phyloP scores from a whole-genome alignment of 2,329 filamentous ascomycete species.

The Herpotrichia juniperi region DNA sequence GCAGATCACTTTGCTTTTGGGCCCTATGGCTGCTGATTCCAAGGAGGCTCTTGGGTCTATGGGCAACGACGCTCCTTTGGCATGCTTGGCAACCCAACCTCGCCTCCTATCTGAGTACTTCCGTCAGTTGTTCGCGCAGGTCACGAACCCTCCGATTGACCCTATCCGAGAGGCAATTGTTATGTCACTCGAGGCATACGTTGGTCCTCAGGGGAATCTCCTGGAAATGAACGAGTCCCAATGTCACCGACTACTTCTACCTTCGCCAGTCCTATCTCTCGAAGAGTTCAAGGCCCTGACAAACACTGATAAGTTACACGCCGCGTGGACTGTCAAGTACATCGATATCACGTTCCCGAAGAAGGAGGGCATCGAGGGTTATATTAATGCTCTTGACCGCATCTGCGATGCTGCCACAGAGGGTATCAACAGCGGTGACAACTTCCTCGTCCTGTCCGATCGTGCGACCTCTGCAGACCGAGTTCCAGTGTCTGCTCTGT shows the following conservation, averaged over 20 bases:
- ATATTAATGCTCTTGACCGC: constrained; percentile 82
- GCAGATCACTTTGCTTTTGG: constrained; percentile 89
- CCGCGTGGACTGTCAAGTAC: constrained; percentile 83
- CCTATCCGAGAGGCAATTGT: constrained; percentile 97
- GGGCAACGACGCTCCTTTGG: constrained; percentile 94
- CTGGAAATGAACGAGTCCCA: constrained; percentile 92
- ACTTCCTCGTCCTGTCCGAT: constrained; percentile 88
- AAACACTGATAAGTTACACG: constrained; percentile 74
- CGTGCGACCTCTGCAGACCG: constrained; percentile 82
- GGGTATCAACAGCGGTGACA: constrained; percentile 82
- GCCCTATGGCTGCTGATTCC: constrained; percentile 95
- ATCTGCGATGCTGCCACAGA: constrained; percentile 87
- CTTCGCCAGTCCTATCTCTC: constrained; percentile 86
- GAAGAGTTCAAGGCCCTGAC: constrained; percentile 88
- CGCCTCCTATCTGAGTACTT: constrained; percentile 95
- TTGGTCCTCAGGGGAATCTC: constrained; percentile 93
- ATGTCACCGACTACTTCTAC: constrained; percentile 82
- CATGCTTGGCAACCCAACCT: constrained; percentile 87
- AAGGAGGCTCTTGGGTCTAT: constrained; percentile 97
- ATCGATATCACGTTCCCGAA: constrained; percentile 96
- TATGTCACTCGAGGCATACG: constrained; percentile 96
- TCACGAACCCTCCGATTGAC: constrained; percentile 97
- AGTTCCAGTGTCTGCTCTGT: constrained; percentile 81
- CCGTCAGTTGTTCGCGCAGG: constrained; percentile 95
- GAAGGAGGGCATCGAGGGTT: constrained; percentile 79